Evolutionary conservation across 2,329 filamentous ascomycete species (phyloP).

Genomic region (Xylariaceae sp.): DNA sequence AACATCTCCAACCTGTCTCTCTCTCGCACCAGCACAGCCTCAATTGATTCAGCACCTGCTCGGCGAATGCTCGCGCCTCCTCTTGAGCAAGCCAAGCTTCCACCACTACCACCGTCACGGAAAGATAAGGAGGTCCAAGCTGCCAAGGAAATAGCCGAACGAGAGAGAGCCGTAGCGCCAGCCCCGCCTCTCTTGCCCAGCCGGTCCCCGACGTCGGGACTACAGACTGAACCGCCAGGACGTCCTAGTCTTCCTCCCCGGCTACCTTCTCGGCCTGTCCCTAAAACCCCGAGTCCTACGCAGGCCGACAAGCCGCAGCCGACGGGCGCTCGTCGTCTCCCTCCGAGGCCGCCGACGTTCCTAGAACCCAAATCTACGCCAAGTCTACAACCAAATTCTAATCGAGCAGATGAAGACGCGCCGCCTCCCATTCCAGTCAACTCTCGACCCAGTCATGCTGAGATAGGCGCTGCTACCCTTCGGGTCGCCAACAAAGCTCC

Average conservation of each 20-base stretch:
- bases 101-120: conserved; percentile 51
- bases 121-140: conserved; percentile 48
- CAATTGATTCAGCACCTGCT: conserved; percentile 35
- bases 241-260: conserved; percentile 45
- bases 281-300: conserved; percentile 31
- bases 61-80: conserved; percentile 51
- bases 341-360: conserved; percentile 34
- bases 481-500: conserved; percentile 29
- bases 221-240: conserved; percentile 30
- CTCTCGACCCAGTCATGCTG: conserved; percentile 47
- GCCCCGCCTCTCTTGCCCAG: conserved; percentile 32
- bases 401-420: conserved; percentile 32
- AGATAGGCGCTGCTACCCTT: conserved; percentile 43
- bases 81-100: conserved; percentile 52
- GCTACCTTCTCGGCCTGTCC: conserved; percentile 44
- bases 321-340: conserved; percentile 36
- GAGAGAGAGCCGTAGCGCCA: conserved; percentile 26
- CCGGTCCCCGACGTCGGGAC: conserved; percentile 30
- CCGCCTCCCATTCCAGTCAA: conserved; percentile 50
- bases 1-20: conserved; percentile 49
- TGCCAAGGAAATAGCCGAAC: conserved; percentile 33
- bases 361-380: conserved; percentile 29
- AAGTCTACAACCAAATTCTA: conserved; percentile 22
- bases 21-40: conserved; percentile 45
- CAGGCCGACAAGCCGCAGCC: conserved; percentile 24